These are phyloP conservation scores for Biscogniauxia marginata DNA, from an alignment of 2,329 filamentous ascomycete genomes.

Conservation along the genomic window DNA sequence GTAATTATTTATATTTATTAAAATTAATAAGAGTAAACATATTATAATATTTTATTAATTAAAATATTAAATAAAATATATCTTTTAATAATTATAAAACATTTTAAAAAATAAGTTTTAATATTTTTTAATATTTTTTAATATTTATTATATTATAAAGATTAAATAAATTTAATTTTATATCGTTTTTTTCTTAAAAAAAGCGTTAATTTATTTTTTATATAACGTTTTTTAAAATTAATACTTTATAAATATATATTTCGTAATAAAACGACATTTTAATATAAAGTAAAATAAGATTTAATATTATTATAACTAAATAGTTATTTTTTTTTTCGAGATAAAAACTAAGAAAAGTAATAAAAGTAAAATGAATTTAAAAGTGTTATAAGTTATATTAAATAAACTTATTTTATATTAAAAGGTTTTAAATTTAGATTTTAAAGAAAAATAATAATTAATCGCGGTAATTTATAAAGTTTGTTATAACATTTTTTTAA, in stretches of 20 bases:
- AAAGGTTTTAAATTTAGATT: too few relatives aligned
- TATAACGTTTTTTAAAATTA: neutral
- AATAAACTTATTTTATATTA: too few relatives aligned
- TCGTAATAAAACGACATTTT: neutral
- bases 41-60: neutral
- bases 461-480: too few relatives aligned
- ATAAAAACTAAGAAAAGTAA: neutral
- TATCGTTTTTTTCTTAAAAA: too few relatives aligned
- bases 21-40: neutral
- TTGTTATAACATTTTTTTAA: too few relatives aligned
- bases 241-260: neutral
- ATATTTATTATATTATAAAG: neutral
- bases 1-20: neutral
- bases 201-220: neutral
- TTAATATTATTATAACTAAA: neutral
- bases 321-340: neutral
- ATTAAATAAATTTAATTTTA: too few relatives aligned
- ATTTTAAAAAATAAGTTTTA: neutral
- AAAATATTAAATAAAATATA: neutral
- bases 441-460: too few relatives aligned
- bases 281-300: neutral
- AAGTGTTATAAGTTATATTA: too few relatives aligned
- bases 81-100: neutral
- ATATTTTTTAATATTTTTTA: too few relatives aligned
- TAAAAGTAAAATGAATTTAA: too few relatives aligned